phyloP scores from a whole-genome alignment of 192 early-diverging fungal species.

The Entomortierella lignicola region DNA sequence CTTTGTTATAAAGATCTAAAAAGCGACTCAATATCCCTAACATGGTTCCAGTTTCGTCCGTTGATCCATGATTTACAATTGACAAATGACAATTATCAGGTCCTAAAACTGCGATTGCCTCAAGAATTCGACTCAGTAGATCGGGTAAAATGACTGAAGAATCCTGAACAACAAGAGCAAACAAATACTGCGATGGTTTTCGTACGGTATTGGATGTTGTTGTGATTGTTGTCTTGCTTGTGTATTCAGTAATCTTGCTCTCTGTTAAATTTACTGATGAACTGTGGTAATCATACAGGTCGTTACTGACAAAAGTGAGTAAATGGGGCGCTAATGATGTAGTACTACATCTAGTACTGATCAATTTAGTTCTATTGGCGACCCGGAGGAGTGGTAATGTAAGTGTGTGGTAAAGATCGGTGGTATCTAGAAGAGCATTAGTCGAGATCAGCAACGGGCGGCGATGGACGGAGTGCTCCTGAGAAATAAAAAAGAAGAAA shows the following conservation, averaged over 20 bases:
- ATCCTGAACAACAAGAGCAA: slow-evolving; percentile 22
- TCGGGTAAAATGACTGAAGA: slow-evolving; percentile 14
- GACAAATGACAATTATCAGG: slow-evolving; percentile 33
- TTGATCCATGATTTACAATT: slow-evolving; percentile 29
- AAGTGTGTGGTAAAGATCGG: slow-evolving; percentile 22
- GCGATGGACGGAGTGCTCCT: slow-evolving; percentile 12
- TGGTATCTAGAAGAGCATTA: slow-evolving; percentile 18
- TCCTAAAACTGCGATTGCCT: slow-evolving; percentile 25
- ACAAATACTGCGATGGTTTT: slow-evolving; percentile 9
- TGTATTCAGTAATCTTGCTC: neutral
- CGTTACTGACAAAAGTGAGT: slow-evolving; percentile 29
- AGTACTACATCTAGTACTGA: slow-evolving; percentile 14
- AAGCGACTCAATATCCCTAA: slow-evolving; percentile 1
- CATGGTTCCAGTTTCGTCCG: slow-evolving; percentile 4
- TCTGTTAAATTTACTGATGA: neutral
- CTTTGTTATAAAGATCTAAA: slow-evolving; percentile 17
- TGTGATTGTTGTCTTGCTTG: neutral
- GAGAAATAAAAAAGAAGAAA: neutral
- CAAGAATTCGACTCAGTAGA: slow-evolving; percentile 18
- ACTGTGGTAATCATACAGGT: neutral
- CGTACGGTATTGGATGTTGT: no score
- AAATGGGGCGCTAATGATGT: slow-evolving; percentile 22
- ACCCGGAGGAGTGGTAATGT: slow-evolving; percentile 12
- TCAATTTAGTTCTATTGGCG: slow-evolving; percentile 24
- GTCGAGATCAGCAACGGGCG: slow-evolving; percentile 13